Percentiles rank a stretch among this genome's conserved stretches.
These are phyloP conservation scores for Nematocida sp. DNA, from an alignment of 371 early-diverging fungal genomes.

Conservation along the genomic window DNA sequence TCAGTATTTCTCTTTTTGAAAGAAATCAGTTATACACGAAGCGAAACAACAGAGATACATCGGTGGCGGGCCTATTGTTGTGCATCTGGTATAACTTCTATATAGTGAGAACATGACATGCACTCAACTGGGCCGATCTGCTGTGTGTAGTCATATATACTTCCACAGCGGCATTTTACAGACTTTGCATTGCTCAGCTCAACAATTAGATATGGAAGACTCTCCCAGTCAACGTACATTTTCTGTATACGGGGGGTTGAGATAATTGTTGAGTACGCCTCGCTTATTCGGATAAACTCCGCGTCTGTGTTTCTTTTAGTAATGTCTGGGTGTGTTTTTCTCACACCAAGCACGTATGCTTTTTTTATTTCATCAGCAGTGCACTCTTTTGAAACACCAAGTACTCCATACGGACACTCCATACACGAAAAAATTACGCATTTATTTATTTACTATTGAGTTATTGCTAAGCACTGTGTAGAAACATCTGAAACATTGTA, in stretches of 20 bases:
- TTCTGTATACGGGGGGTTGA: neutral
- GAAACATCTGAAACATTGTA: slow-evolving; percentile 41
- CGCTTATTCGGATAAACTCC: slow-evolving; percentile 18
- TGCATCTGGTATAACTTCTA: neutral
- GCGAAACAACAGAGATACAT: no score
- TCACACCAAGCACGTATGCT: slow-evolving; percentile 80
- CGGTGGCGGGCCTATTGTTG: neutral
- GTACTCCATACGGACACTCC: slow-evolving; percentile 74
- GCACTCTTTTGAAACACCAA: slow-evolving; percentile 79
- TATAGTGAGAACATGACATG: slow-evolving; percentile 40
- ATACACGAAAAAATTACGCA: neutral
- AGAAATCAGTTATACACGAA: no score
- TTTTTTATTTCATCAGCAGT: slow-evolving; percentile 79
- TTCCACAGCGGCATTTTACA: slow-evolving; percentile 38
- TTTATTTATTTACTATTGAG: slow-evolving; percentile 17
- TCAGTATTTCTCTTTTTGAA: no score
- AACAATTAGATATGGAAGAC: slow-evolving; percentile 15
- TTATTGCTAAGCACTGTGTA: neutral
- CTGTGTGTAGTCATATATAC: neutral
- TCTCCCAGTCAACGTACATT: slow-evolving; percentile 1
- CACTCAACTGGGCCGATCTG: slow-evolving; percentile 14
- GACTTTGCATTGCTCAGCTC: neutral
- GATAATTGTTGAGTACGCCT: slow-evolving; percentile 16
- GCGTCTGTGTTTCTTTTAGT: slow-evolving; percentile 14
- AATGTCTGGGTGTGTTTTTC: slow-evolving; percentile 78